Evolutionary conservation across 176 grass and related monocot genomes (phyloP), one percentile per base, ranked within the genome.

Genomic region (Areca catechu): DNA sequence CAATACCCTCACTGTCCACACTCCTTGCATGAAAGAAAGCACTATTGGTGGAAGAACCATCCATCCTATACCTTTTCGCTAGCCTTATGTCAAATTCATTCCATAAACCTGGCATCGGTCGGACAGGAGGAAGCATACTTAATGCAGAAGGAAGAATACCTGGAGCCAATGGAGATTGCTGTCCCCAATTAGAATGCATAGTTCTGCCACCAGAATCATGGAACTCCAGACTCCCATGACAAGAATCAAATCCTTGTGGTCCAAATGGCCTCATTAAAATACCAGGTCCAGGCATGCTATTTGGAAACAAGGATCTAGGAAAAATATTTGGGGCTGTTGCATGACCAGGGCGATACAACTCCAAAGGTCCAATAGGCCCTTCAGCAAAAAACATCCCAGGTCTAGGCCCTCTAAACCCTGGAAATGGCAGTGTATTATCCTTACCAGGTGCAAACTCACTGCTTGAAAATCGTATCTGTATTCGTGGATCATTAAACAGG

Each of bases 401-500:
- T 76, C 80, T 75, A 67, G 71, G 71, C 20, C 25, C 24, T 54
- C 18, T 62, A 66, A 83, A 51, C 15, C 64, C 60, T 67, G 70
- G 15, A 66, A 73, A 56, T 1, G 19, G 51, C 57, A 56, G 66
- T 66, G 54, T 66, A 62, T 74, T 76, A 50, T 73, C 58, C 52
- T 74, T 82, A 54, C 51, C 67, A 37, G 81, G 65, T 25, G 66
- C 73, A 18, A 83, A 67, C n/a, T 76, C 88, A 57, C 73, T 92
- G 54, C 77, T 82, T 18, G 93, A 83, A 69, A 74, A 98, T 29
- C 83, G 73, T 48, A 98, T 85, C 51, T 90, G 81, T 68, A 98
- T 92, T 50, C 83, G 83, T 19, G 29, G 60, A 62, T 98, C 87
- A 27, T 98, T 85, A 50, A 98, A 98, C 55, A 98, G 87, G 47